Evolutionary conservation across 495 filamentous ascomycete species (phyloP).

Genomic region (Talaromyces borbonicus): DNA sequence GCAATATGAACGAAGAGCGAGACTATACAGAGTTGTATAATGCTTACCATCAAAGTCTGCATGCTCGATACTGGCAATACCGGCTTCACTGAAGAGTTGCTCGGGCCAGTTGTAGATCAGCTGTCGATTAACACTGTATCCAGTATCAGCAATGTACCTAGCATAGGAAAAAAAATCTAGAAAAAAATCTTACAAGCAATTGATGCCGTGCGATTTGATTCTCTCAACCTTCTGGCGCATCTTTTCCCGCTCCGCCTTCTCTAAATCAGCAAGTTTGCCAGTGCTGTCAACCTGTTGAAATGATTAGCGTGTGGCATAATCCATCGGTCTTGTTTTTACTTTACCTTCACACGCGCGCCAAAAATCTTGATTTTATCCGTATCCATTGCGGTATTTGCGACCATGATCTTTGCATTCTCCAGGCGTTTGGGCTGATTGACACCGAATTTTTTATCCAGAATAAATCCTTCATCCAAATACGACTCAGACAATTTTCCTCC

Average conservation of each 20-base stretch:
- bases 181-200: slow-evolving; percentile 59
- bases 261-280: slow-evolving; percentile 89
- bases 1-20: not conserved
- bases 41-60: slow-evolving; percentile 95
- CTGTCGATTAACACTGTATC: slow-evolving; percentile 70
- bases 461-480: slow-evolving; percentile 96
- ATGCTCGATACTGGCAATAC: slow-evolving; percentile 97
- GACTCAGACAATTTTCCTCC: slow-evolving; percentile 95
- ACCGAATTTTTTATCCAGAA: slow-evolving; percentile 96
- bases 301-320: not conserved
- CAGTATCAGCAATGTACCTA: not conserved
- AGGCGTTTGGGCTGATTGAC: slow-evolving; percentile 96
- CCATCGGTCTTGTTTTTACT: not conserved
- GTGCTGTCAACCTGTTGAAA: slow-evolving; percentile 53
- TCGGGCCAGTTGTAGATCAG: slow-evolving; percentile 99
- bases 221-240: slow-evolving; percentile 98
- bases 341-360: slow-evolving; percentile 80
- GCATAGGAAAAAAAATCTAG: not conserved
- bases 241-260: slow-evolving; percentile 97
- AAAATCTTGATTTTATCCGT: slow-evolving; percentile 99
- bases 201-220: slow-evolving; percentile 98
- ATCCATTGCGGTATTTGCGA: slow-evolving; percentile 98
- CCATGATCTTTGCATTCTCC: slow-evolving; percentile 95
- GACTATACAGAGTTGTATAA: no score
- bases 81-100: slow-evolving; percentile 94